phyloP scores from a whole-genome alignment of 768 basidiomycete genomes.

The Rubroboletus pulcherrimus region DNA sequence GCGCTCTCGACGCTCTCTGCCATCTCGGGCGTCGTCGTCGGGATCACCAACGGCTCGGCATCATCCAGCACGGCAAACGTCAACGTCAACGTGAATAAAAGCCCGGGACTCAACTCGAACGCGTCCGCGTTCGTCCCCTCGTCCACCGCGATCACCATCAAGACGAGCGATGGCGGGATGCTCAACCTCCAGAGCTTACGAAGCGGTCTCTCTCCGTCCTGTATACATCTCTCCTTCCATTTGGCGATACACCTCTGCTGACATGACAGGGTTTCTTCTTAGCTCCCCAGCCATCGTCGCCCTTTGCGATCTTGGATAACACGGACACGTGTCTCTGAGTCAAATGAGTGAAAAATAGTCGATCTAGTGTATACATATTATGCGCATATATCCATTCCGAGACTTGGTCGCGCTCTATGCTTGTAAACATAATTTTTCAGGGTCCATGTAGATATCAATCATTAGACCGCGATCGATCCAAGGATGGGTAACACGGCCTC shows the following conservation, averaged over 20 bases:
- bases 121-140: conserved; percentile 26
- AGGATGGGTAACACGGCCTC: conserved; percentile 26
- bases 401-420: neutral
- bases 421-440: neutral
- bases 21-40: neutral
- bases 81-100: neutral
- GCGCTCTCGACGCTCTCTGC: conserved; percentile 9
- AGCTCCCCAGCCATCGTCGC: conserved; percentile 26
- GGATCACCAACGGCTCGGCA: neutral
- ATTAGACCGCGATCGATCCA: conserved; percentile 14
- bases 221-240: conserved; percentile 3
- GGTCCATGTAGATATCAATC: too few relatives aligned
- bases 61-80: neutral
- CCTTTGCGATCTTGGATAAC: conserved; percentile 26
- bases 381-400: neutral
- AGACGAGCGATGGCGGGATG: conserved; percentile 17
- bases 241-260: neutral
- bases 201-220: conserved; percentile 24
- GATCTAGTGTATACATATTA: neutral
- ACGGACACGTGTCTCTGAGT: conserved; percentile 14
- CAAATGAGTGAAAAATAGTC: neutral
- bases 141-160: conserved; percentile 17
- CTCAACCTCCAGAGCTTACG: conserved; percentile 13
- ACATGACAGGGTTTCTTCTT: neutral
- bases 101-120: conserved; percentile 19